phyloP scores from a whole-genome alignment of 768 basidiomycete species.

The Dentipellis sp. region DNA sequence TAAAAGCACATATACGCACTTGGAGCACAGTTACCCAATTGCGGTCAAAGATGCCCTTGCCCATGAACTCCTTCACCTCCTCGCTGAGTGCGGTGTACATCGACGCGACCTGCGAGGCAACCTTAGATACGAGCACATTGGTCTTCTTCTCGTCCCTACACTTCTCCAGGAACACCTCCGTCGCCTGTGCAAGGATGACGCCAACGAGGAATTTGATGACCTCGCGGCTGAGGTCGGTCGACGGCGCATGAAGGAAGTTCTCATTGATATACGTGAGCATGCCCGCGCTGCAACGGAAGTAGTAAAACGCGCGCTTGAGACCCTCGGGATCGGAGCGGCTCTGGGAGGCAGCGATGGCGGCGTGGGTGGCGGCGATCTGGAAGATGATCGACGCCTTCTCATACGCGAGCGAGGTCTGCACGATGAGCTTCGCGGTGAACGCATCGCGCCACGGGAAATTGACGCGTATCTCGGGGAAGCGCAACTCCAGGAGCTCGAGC shows the following conservation, averaged over 20 bases:
- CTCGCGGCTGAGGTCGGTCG: slow-evolving; percentile 88
- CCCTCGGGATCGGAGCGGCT: slow-evolving; percentile 52
- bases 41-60: slow-evolving; percentile 90
- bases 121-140: slow-evolving; percentile 67
- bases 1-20: slow-evolving; percentile 29
- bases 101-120: slow-evolving; percentile 71
- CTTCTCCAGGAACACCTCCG: slow-evolving; percentile 94
- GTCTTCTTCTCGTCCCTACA: slow-evolving; percentile 89
- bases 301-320: slow-evolving; percentile 61
- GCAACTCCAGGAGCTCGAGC: slow-evolving; percentile 90
- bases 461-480: slow-evolving; percentile 94
- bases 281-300: slow-evolving; percentile 82
- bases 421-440: slow-evolving; percentile 88
- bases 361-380: slow-evolving; percentile 91
- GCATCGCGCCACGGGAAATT: slow-evolving; percentile 97
- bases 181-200: slow-evolving; percentile 88
- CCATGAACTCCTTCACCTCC: slow-evolving; percentile 94
- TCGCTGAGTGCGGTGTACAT: slow-evolving; percentile 82
- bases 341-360: slow-evolving; percentile 80
- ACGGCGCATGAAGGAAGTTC: slow-evolving; percentile 97
- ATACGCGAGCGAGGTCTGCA: slow-evolving; percentile 93
- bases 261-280: slow-evolving; percentile 99
- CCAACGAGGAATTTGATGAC: slow-evolving; percentile 88
- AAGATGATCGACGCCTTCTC: slow-evolving; percentile 98
- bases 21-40: slow-evolving; percentile 88